Percentiles rank a stretch among this genome's conserved stretches.
Evolutionary conservation across 441 rosid genomes (phyloP).

Genomic region (Populus hybrid): DNA sequence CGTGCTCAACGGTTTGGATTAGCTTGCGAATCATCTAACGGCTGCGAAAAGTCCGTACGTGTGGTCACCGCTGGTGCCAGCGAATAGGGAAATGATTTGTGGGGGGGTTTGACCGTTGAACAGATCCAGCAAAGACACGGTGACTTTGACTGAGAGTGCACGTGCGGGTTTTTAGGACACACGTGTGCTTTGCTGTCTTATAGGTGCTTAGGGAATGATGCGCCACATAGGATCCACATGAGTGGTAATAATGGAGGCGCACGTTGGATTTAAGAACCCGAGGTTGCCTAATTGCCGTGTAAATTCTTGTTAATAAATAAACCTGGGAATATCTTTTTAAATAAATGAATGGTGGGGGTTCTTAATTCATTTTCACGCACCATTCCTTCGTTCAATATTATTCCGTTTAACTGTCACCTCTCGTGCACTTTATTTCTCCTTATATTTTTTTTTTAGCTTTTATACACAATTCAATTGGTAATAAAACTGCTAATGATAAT

Average conservation of each 20-base stretch:
- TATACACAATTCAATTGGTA: too few species aligned
- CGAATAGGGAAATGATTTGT: conserved; percentile 12
- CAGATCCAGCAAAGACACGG: conserved; percentile 31
- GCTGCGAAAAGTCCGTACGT: conserved; percentile 16
- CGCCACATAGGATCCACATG: conserved; percentile 49
- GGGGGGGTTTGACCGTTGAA: conserved; percentile 38
- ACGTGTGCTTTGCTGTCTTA: conserved; percentile 49
- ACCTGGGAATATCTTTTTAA: too few species aligned
- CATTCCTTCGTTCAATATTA: not conserved
- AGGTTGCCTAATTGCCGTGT: not conserved
- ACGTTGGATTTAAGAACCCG: conserved; percentile 14
- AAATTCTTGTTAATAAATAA: not conserved
- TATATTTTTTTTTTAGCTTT: too few species aligned
- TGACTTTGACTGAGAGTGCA: conserved; percentile 39
- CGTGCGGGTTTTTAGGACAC: conserved; percentile 35
- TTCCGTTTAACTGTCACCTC: not conserved
- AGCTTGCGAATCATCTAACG: conserved; percentile 13
- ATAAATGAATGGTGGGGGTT: not conserved
- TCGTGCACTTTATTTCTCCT: not conserved
- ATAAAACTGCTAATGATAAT: too few species aligned
- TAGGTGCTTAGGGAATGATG: conserved; percentile 19
- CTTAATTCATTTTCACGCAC: not conserved
- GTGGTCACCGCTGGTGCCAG: conserved; percentile 29
- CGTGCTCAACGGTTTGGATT: conserved; percentile 11
- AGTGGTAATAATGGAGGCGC: conserved; percentile 31